phyloP scores from a whole-genome alignment of 495 filamentous ascomycete species.

The Neurospora sp. region DNA sequence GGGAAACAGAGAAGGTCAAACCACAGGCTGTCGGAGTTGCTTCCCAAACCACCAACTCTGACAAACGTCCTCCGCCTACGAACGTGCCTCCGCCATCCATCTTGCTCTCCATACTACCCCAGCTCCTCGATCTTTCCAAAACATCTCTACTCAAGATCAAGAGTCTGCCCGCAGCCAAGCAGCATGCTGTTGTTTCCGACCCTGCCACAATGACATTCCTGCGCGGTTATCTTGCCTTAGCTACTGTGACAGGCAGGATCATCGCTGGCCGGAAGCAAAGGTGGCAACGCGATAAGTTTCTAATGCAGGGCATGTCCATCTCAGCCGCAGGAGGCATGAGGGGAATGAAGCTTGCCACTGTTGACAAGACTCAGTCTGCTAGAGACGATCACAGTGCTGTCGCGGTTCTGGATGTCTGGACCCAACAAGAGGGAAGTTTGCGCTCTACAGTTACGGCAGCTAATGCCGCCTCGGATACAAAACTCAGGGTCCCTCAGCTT shows the following conservation, averaged over 20 bases:
- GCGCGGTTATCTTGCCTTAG: conserved; percentile 42
- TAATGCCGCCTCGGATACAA: conserved; percentile 27
- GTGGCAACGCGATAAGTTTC: conserved; percentile 79
- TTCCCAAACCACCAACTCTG: background rate
- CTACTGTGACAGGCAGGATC: conserved; percentile 63
- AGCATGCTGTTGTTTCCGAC: conserved; percentile 48
- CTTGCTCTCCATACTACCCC: conserved; percentile 64
- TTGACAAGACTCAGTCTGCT: conserved; percentile 68
- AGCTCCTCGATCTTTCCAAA: conserved; percentile 48
- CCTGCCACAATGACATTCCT: conserved; percentile 45
- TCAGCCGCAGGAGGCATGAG: conserved; percentile 50
- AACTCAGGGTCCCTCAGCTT: conserved; percentile 57
- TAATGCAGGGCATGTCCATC: conserved; percentile 86
- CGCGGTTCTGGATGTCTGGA: conserved; percentile 69
- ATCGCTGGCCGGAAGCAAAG: conserved; percentile 77
- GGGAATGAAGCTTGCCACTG: conserved; percentile 82
- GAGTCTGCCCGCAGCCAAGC: conserved; percentile 38
- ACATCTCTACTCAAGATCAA: conserved; percentile 45
- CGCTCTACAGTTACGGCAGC: conserved; percentile 47
- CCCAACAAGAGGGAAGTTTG: conserved; percentile 52
- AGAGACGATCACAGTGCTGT: conserved; percentile 82
- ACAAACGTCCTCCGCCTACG: conserved; percentile 50
- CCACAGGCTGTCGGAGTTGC: background rate
- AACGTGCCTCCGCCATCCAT: conserved; percentile 86
- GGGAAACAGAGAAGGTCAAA: conserved; percentile 9